phyloP scores from a whole-genome alignment of 768 basidiomycete genomes.

The Serendipita sp. region DNA sequence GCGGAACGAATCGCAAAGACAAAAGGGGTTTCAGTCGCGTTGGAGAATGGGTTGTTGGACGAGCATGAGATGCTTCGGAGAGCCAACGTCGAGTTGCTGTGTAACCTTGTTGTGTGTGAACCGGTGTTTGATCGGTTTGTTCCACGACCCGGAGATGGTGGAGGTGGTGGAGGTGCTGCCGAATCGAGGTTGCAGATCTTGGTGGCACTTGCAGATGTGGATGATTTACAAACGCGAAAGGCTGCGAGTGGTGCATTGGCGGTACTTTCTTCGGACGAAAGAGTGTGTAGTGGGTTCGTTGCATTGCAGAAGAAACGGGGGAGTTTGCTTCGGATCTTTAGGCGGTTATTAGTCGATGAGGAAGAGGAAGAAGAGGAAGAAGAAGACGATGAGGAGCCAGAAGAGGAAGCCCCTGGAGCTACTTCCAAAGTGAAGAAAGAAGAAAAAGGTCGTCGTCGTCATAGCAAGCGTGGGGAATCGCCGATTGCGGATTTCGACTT shows the following conservation, averaged over 20 bases:
- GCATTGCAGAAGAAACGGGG: constrained; percentile 49
- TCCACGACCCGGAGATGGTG: constrained; percentile 18
- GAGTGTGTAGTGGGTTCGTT: constrained; percentile 45
- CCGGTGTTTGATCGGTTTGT: constrained; percentile 58
- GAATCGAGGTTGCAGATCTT: constrained; percentile 66
- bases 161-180: constrained; percentile 15
- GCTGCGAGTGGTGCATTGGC: constrained; percentile 90
- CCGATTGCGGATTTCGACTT: constrained; percentile 32
- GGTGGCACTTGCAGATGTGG: constrained; percentile 70
- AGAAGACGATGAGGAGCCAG: constrained; percentile 23
- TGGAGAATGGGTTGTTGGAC: constrained; percentile 63
- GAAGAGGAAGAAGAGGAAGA: constrained; percentile 22
- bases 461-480: constrained; percentile 14
- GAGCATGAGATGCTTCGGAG: constrained; percentile 70
- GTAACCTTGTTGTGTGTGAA: constrained; percentile 75
- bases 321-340: constrained; percentile 46
- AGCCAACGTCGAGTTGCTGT: constrained; percentile 79
- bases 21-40: constrained; percentile 24
- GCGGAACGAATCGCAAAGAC: constrained; percentile 44
- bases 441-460: constrained; percentile 9
- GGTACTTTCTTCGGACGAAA: constrained; percentile 46
- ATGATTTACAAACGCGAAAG: constrained; percentile 67
- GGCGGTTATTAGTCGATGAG: constrained; percentile 10
- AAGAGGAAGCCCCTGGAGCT: constrained; percentile 21
- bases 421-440: neutral